phyloP scores from a whole-genome alignment of 2,329 filamentous ascomycete species.

The Ascosphaera apis region DNA sequence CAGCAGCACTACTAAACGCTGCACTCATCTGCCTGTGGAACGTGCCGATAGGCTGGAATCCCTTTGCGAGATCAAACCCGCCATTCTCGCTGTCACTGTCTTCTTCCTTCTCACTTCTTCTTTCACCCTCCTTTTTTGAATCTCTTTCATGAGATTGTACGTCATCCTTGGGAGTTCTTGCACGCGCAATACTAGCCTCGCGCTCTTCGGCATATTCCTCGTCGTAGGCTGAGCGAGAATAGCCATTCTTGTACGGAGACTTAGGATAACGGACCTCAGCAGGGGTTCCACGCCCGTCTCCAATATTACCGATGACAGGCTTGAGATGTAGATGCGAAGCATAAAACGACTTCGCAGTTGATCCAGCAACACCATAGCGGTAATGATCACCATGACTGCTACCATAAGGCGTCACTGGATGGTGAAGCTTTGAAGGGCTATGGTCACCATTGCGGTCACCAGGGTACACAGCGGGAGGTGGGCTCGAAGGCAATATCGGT shows the following conservation, averaged over 20 bases:
- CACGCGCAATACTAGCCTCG: conserved; percentile 1
- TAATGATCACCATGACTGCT: not conserved
- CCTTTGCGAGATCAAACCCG: conserved; percentile 26
- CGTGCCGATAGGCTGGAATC: conserved; percentile 26
- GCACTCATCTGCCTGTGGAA: conserved; percentile 21
- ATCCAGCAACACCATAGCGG: not conserved
- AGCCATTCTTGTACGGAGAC: conserved; percentile 19
- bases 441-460: not conserved
- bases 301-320: not conserved
- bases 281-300: not conserved
- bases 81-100: conserved; percentile 17
- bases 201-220: conserved; percentile 6
- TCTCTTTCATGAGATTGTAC: not conserved
- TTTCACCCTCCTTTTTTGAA: conserved; percentile 3
- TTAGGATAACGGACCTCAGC: not conserved
- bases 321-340: not conserved
- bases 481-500: not conserved
- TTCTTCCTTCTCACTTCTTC: conserved; percentile 8
- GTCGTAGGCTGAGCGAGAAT: conserved; percentile 6
- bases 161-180: not conserved
- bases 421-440: not conserved
- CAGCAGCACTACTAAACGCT: not conserved
- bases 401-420: not conserved
- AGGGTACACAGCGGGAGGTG: not conserved
- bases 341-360: not conserved